phyloP scores from a whole-genome alignment of 495 filamentous ascomycete genomes.

The Parathielavia hyrcaniae region DNA sequence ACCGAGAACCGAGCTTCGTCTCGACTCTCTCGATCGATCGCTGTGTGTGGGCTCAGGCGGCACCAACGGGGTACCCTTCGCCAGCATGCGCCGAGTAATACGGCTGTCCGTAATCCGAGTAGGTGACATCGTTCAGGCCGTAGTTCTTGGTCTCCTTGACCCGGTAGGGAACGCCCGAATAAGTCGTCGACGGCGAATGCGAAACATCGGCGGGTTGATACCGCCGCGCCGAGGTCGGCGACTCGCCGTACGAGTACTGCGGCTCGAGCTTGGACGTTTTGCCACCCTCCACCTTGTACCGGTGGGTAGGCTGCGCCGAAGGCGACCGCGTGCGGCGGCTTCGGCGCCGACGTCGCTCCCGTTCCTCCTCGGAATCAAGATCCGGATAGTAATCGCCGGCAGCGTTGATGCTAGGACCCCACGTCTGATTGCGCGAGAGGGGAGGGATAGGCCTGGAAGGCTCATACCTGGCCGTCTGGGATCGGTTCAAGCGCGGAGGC shows the following conservation, averaged over 20 bases:
- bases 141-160: slow-evolving; percentile 26
- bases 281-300: slow-evolving; percentile 26
- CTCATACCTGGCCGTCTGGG: slow-evolving; percentile 27
- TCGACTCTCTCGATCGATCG: background rate
- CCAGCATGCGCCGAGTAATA: background rate
- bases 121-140: slow-evolving; percentile 21
- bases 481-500: slow-evolving; percentile 29
- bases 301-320: slow-evolving; percentile 6
- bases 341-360: slow-evolving; percentile 18
- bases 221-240: slow-evolving; percentile 21
- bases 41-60: background rate
- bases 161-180: slow-evolving; percentile 15
- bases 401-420: slow-evolving; percentile 13
- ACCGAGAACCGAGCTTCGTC: background rate
- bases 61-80: background rate
- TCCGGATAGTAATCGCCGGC: slow-evolving; percentile 16
- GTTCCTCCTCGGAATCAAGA: slow-evolving; percentile 31
- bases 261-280: slow-evolving; percentile 26
- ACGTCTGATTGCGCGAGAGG: slow-evolving; percentile 24
- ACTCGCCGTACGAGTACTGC: slow-evolving; percentile 22
- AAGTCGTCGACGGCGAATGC: slow-evolving; percentile 14
- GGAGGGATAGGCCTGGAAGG: slow-evolving; percentile 13
- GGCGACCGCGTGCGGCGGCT: slow-evolving; percentile 23
- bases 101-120: slow-evolving; percentile 16
- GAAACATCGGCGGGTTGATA: slow-evolving; percentile 12